Evolutionary conservation across 2,329 filamentous ascomycete genomes (phyloP).

Genomic region (Geoglossum cookeanum): DNA sequence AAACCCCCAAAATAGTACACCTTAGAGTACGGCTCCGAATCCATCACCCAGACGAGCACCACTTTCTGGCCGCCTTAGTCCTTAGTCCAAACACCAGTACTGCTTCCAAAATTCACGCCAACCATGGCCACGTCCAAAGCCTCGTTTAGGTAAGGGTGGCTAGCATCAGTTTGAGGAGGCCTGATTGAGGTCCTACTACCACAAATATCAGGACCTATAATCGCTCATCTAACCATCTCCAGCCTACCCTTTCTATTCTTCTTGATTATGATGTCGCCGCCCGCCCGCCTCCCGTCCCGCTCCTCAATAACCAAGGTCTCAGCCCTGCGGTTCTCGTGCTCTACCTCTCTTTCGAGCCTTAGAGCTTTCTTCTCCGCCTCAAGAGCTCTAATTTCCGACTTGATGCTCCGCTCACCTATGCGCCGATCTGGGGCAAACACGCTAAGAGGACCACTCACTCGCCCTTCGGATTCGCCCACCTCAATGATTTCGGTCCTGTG

Average conservation of each 20-base stretch:
- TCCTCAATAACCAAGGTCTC: conserved; percentile 19
- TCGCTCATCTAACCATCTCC: conserved; percentile 18
- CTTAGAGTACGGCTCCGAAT: background rate
- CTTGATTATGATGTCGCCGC: conserved; percentile 49
- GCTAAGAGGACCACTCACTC: conserved; percentile 22
- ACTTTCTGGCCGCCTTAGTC: no score
- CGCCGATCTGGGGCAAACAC: conserved; percentile 31
- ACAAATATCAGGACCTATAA: conserved; percentile 10
- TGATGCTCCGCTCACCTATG: conserved; percentile 41
- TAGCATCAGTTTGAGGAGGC: conserved; percentile 49
- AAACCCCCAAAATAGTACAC: no score
- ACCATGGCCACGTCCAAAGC: background rate
- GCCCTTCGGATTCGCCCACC: conserved; percentile 27
- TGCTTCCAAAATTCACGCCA: background rate
- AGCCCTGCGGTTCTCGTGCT: conserved; percentile 27
- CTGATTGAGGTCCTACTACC: conserved; percentile 39
- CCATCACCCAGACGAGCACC: background rate
- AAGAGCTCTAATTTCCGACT: conserved; percentile 50
- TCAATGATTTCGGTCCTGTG: conserved; percentile 10
- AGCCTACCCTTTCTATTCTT: conserved; percentile 95
- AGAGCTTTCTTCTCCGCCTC: conserved; percentile 45
- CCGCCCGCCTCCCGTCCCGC: conserved; percentile 34
- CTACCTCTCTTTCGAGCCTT: conserved; percentile 34
- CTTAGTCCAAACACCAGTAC: no score
- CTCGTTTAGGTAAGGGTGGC: conserved; percentile 41